Evolutionary conservation across 192 early-diverging fungal species (phyloP).

Genomic region (Mortierella claussenii): DNA sequence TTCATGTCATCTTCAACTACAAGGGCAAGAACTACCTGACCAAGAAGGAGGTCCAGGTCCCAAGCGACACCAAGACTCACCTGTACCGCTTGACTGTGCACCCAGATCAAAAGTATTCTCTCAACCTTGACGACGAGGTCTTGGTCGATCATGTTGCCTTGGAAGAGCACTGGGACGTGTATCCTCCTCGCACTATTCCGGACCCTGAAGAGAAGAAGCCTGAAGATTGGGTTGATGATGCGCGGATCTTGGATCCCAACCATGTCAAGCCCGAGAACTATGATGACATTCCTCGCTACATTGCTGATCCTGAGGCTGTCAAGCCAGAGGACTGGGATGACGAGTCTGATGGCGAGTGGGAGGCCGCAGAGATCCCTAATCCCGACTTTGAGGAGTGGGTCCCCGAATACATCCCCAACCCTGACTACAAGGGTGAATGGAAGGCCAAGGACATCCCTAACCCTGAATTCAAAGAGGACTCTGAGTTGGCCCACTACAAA

Average conservation of each 20-base stretch:
- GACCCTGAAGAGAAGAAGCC: slow-evolving; percentile 88
- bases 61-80: slow-evolving; percentile 83
- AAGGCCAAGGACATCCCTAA: slow-evolving; percentile 87
- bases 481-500: slow-evolving; percentile 84
- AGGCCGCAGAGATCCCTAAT: slow-evolving; percentile 87
- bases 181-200: slow-evolving; percentile 82
- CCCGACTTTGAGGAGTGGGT: slow-evolving; percentile 89
- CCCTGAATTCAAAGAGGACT: slow-evolving; percentile 92
- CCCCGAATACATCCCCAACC: slow-evolving; percentile 86
- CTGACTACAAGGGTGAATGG: slow-evolving; percentile 96
- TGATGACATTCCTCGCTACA: slow-evolving; percentile 78
- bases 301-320: slow-evolving; percentile 80
- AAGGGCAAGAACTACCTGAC: slow-evolving; percentile 89
- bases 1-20: slow-evolving; percentile 97
- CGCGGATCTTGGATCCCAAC: slow-evolving; percentile 81
- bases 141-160: slow-evolving; percentile 15
- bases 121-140: slow-evolving; percentile 28
- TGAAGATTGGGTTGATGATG: slow-evolving; percentile 90
- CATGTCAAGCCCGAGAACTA: slow-evolving; percentile 85
- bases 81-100: slow-evolving; percentile 91
- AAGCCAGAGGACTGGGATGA: slow-evolving; percentile 93
- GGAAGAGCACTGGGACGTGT: slow-evolving; percentile 53
- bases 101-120: slow-evolving; percentile 67
- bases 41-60: slow-evolving; percentile 74
- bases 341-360: slow-evolving; percentile 98